Evolutionary conservation across 2,329 filamentous ascomycete genomes (phyloP), one percentile per base, ranked within the genome.

Genomic region (Hymenoscyphus salicellus): DNA sequence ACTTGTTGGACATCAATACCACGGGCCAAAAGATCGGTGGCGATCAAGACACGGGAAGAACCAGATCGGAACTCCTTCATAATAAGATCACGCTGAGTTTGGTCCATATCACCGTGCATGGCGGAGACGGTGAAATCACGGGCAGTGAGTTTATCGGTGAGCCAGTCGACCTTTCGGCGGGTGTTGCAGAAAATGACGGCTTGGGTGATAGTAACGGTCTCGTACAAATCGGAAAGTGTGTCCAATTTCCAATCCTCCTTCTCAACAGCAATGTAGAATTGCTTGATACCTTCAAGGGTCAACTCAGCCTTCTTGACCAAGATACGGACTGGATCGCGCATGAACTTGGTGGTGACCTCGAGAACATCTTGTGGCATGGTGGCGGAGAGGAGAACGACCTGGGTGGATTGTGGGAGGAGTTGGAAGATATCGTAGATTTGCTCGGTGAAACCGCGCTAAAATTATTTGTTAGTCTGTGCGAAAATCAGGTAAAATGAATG

Each of bases 391-490:
- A 99, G 91, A 73, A 98, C 94, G 72, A 99, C 95, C 86, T 99
- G 95, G 78, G 94, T 99, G 69, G 92, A 93, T 83, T 97, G 95
- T 65, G 95, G 95, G 63, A 99, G 90, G 68, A 97, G 91, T 83
- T 97, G 94, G 89, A 97, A 99, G 83, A 99, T 96, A 81, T 99
- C 95, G 87, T 99, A 99, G 84, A 99, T 99, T 85, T 99, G 95
- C 86, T 99, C 95, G 76, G 93, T 97, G 89, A 99, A 99, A 86
- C 95, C 95, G 77, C 94, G 94, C 86, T 92, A 71, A 30, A 57
- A 75, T 62, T 33, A 63, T 58, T 38, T 71, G 76, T 83, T 75
- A 82, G 79, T 43, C 63, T 38, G 20, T 41, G 38, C 20, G 8
- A 20, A 58, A 58, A 52, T 41, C 30, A 14, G 43, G 14, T 11